Conservation (phyloP, 331 rosid species). For the Pyracantha coccinea region DNA sequence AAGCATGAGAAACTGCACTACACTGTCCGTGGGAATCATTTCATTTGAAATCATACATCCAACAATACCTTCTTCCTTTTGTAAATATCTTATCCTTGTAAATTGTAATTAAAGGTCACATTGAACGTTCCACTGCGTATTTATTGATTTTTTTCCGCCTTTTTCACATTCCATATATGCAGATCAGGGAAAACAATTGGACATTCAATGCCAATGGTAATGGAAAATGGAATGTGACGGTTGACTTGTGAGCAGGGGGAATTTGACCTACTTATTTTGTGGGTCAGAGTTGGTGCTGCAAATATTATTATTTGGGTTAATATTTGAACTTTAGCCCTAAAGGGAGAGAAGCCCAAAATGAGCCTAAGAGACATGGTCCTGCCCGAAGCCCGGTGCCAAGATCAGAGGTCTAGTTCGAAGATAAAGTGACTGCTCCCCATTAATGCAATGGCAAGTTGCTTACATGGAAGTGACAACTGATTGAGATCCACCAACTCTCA, state of each 20-base stretch:
- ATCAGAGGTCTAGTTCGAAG: no score
- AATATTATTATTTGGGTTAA: no score
- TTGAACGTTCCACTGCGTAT: conserved; percentile 5
- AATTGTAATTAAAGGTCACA: background rate
- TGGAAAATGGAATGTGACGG: conserved; percentile 90
- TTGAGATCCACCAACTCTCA: no score
- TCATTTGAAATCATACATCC: background rate
- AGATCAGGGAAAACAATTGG: conserved; percentile 98
- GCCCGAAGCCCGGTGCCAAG: no score
- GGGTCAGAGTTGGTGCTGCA: conserved; percentile 8
- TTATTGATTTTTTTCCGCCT: background rate
- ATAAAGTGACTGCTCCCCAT: no score
- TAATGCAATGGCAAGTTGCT: no score
- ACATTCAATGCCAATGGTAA: conserved; percentile 63
- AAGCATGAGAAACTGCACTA: conserved; percentile 48
- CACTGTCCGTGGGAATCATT: conserved; percentile 36
- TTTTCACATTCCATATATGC: conserved; percentile 81
- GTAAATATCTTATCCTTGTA: background rate
- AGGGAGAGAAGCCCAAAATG: no score
- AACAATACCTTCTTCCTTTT: background rate
- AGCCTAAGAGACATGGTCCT: no score
- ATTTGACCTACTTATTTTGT: conserved; percentile 13
- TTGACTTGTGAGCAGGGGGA: conserved; percentile 43
- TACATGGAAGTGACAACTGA: no score
- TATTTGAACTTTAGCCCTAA: no score